Conservation (phyloP, 1,139 yeast species). For the Diutina catenulata region DNA sequence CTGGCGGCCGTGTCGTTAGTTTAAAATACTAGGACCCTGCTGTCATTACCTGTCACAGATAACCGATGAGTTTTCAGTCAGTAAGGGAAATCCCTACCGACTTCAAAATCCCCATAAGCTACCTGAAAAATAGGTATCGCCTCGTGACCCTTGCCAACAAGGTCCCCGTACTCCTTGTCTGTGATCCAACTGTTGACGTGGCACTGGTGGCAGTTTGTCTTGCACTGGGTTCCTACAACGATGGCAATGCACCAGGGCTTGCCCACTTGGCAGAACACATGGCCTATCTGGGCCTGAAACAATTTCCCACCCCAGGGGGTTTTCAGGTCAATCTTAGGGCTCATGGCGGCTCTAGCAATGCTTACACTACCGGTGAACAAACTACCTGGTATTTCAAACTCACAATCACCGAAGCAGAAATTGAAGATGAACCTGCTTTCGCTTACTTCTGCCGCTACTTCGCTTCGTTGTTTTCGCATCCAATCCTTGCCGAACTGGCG, state of each 20-base stretch:
- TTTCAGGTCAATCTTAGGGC: constrained; percentile 32
- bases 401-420: constrained; percentile 34
- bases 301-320: constrained; percentile 34
- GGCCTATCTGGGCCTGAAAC: constrained; percentile 46
- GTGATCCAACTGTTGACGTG: constrained; percentile 7
- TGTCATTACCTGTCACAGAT: no score
- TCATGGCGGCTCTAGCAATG: constrained; percentile 50
- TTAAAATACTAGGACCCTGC: no score
- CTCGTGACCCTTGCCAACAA: constrained; percentile 8
- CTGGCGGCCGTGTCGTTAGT: no score
- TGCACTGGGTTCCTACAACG: constrained; percentile 52
- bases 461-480: constrained; percentile 37
- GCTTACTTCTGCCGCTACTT: constrained; percentile 36
- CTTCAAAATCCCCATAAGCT: background rate
- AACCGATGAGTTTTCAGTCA: background rate
- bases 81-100: background rate
- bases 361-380: constrained; percentile 54
- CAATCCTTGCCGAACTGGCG: constrained; percentile 31
- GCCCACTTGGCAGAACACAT: constrained; percentile 73
- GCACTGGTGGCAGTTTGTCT: constrained; percentile 29
- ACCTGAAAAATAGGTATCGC: constrained; percentile 6
- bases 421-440: constrained; percentile 22
- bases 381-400: constrained; percentile 41
- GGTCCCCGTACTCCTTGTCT: constrained; percentile 8
- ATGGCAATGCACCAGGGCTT: constrained; percentile 46